phyloP scores from a whole-genome alignment of 1,284 basidiomycete species.

The Moesziomyces parantarcticus region DNA sequence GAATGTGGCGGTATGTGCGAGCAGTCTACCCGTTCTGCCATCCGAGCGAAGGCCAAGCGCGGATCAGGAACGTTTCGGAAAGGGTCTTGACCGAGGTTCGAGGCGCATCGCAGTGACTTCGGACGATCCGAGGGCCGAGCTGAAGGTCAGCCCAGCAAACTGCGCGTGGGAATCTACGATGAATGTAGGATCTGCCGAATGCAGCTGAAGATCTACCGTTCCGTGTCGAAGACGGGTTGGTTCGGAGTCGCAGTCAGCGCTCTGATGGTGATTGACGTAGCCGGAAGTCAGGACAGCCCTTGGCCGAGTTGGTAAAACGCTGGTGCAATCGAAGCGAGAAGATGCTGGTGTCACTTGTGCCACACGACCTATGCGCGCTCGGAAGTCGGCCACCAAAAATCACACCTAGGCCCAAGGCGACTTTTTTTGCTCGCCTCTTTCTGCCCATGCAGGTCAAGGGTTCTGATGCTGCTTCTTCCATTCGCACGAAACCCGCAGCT shows the following conservation, averaged over 20 bases:
- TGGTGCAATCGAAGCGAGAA: neutral
- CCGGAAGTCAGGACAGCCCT: too few species aligned
- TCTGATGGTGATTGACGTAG: too few species aligned
- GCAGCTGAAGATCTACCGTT: neutral
- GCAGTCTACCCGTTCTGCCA: conserved; percentile 14
- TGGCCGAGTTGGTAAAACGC: neutral
- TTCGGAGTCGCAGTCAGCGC: too few species aligned
- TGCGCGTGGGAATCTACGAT: neutral
- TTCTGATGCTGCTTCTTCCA: conserved; percentile 27
- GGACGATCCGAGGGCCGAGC: conserved; percentile 11
- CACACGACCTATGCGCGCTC: neutral
- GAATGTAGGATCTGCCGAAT: neutral
- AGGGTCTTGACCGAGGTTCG: neutral
- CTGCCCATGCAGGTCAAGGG: conserved; percentile 7
- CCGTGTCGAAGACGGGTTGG: too few species aligned
- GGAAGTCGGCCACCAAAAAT: neutral
- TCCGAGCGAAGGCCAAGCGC: conserved; percentile 2
- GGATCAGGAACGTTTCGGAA: neutral
- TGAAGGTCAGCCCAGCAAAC: neutral
- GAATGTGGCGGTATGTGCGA: conserved; percentile 10
- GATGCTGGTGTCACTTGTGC: neutral
- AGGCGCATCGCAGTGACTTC: conserved; percentile 15
- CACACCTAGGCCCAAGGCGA: neutral
- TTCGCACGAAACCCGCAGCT: conserved; percentile 22
- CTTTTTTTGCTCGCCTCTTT: conserved; percentile 6